Percentiles rank a stretch among this genome's conserved stretches.
These are phyloP conservation scores for Myriosclerotinia duriaeana DNA, from an alignment of 2,329 filamentous ascomycete genomes.

Conservation along the genomic window DNA sequence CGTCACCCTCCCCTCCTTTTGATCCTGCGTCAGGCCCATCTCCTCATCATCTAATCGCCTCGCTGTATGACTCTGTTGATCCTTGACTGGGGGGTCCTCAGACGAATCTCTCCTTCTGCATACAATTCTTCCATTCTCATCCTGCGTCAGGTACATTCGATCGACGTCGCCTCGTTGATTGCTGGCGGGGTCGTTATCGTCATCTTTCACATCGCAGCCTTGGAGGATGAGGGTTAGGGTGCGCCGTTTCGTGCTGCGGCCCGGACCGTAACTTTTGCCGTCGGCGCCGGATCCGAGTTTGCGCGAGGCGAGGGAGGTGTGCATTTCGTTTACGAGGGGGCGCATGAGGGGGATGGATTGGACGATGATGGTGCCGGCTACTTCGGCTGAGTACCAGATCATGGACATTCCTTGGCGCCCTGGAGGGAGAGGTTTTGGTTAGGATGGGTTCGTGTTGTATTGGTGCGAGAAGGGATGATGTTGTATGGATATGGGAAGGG, in stretches of 20 bases:
- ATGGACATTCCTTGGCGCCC: conserved; percentile 48
- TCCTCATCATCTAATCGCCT: conserved; percentile 4
- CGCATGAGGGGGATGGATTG: conserved; percentile 54
- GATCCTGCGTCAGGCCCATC: conserved; percentile 12
- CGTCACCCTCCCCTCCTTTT: not conserved
- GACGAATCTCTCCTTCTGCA: not conserved
- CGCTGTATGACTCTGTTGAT: not conserved
- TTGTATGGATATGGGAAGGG: not conserved
- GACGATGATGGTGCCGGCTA: conserved; percentile 55
- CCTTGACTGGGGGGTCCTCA: no score
- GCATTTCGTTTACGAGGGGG: conserved; percentile 47
- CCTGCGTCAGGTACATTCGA: conserved; percentile 9
- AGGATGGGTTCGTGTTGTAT: not conserved
- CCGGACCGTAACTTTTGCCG: not conserved
- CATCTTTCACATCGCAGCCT: not conserved
- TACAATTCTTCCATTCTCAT: conserved; percentile 12
- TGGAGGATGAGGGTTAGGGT: conserved; percentile 10
- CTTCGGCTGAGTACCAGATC: conserved; percentile 51
- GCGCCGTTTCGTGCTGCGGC: not conserved
- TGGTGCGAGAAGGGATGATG: not conserved
- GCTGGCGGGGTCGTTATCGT: conserved; percentile 19
- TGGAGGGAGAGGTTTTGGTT: conserved; percentile 18
- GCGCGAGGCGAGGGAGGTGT: conserved; percentile 42
- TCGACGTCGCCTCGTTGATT: not conserved
- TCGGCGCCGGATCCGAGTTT: conserved; percentile 1